A percentile compares a stretch with the other conserved stretches of the same genome.
Evolutionary conservation across 176 grass and related monocot genomes (phyloP).

Genomic region (Saccharum officinarum): DNA sequence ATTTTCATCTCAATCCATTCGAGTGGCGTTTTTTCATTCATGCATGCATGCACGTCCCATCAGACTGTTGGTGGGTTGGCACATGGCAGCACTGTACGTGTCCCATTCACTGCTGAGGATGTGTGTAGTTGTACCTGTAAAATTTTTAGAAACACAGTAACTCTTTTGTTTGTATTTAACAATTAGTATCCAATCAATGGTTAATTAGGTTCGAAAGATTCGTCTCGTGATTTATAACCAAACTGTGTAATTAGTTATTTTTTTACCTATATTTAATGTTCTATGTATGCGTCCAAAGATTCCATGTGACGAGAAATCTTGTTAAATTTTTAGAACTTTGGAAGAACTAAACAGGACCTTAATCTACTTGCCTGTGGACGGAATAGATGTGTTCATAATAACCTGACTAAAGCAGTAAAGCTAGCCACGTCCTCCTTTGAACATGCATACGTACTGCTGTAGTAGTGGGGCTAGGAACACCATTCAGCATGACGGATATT

Average conservation of each 20-base stretch:
- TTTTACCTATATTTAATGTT: too few species aligned
- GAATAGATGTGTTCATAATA: conserved; percentile 24
- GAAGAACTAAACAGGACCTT: too few species aligned
- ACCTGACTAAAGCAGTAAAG: background rate
- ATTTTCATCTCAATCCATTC: background rate
- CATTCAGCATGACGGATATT: background rate
- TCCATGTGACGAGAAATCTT: too few species aligned
- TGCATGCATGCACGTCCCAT: background rate
- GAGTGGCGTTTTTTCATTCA: background rate
- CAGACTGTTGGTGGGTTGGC: background rate
- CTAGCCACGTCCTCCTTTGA: background rate
- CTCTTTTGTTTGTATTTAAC: too few species aligned
- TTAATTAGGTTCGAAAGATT: too few species aligned
- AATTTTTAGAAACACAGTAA: too few species aligned
- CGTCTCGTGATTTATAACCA: too few species aligned
- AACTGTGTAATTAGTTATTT: too few species aligned
- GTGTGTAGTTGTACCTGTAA: too few species aligned
- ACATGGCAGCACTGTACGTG: background rate
- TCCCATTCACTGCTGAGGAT: background rate
- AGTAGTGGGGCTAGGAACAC: background rate
- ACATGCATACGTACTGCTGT: background rate
- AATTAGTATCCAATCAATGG: too few species aligned
- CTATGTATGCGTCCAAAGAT: too few species aligned
- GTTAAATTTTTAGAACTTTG: too few species aligned
- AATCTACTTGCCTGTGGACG: conserved; percentile 4